phyloP scores from a whole-genome alignment of 2,329 filamentous ascomycete genomes.

The Fusarium odoratissimum region DNA sequence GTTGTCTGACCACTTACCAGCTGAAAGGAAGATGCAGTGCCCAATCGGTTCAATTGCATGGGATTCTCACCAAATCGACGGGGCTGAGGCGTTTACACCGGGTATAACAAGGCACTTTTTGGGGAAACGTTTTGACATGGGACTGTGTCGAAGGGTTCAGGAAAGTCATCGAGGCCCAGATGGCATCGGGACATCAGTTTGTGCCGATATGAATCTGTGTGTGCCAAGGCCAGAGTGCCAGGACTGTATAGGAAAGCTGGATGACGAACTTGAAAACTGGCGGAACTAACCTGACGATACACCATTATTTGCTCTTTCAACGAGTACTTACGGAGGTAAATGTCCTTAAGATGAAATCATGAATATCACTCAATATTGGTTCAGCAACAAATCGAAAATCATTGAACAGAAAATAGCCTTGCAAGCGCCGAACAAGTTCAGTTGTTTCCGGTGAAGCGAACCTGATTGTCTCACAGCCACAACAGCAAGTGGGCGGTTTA shows the following conservation, averaged over 20 bases:
- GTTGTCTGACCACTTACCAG: constrained; percentile 10
- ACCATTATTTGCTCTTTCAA: not conserved
- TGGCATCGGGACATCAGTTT: not conserved
- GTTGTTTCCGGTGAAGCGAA: constrained; percentile 28
- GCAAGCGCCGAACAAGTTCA: constrained; percentile 6
- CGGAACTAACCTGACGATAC: not conserved
- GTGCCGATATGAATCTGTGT: not conserved
- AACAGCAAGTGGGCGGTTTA: constrained; percentile 34
- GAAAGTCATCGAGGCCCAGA: not conserved
- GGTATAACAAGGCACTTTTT: not conserved
- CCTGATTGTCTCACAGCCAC: constrained; percentile 40
- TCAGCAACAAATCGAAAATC: not conserved
- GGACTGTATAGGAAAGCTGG: not conserved
- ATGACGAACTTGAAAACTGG: not conserved
- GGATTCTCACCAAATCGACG: not conserved
- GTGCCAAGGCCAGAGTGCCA: not conserved
- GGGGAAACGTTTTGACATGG: not conserved
- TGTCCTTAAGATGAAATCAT: not conserved
- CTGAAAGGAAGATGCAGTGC: constrained; percentile 7
- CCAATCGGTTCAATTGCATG: constrained; percentile 1
- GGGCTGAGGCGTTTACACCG: not conserved
- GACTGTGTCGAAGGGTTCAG: not conserved
- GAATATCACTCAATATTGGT: not conserved
- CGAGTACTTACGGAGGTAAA: not conserved
- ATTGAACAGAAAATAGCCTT: not conserved